Percentiles rank a stretch among this genome's conserved stretches.
These are phyloP conservation scores for Artemisia argyi DNA, from an alignment of 129 eudicot species.

Conservation along the genomic window DNA sequence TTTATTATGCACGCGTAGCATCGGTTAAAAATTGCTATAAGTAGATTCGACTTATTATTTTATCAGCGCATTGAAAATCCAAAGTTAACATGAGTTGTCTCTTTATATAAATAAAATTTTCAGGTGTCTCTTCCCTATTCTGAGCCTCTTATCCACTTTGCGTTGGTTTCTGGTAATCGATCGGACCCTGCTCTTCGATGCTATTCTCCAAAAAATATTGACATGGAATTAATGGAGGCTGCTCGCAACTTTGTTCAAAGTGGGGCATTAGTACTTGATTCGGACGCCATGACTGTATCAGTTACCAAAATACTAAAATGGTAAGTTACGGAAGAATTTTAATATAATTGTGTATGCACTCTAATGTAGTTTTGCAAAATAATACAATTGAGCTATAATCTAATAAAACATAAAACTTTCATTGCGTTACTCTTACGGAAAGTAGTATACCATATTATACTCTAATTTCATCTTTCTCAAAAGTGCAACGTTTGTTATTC, in stretches of 20 bases:
- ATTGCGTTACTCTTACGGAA: too few relatives aligned
- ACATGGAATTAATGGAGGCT: conserved; percentile 59
- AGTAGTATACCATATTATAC: not conserved
- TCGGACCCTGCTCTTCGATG: conserved; percentile 74
- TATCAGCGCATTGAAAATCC: too few relatives aligned
- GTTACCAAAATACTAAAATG: conserved; percentile 59
- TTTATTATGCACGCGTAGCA: not conserved
- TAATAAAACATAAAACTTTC: too few relatives aligned
- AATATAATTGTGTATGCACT: not conserved
- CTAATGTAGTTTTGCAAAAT: not conserved
- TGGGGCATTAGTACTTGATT: conserved; percentile 54
- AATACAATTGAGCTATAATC: not conserved
- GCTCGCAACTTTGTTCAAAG: conserved; percentile 47
- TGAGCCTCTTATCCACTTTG: conserved; percentile 74
- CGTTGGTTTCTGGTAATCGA: conserved; percentile 59
- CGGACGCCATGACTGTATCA: conserved; percentile 45
- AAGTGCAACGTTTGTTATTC: not conserved
- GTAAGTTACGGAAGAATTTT: conserved; percentile 33
- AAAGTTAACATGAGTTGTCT: not conserved
- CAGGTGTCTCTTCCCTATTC: conserved; percentile 63
- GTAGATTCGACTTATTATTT: not conserved
- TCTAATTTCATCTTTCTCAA: not conserved
- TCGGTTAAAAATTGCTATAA: not conserved
- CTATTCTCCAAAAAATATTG: conserved; percentile 66
- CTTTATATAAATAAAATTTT: conserved; percentile 10